Evolutionary conservation across 768 basidiomycete species (phyloP), one percentile per base, ranked within the genome.

Genomic region (Amanita muscaria): DNA sequence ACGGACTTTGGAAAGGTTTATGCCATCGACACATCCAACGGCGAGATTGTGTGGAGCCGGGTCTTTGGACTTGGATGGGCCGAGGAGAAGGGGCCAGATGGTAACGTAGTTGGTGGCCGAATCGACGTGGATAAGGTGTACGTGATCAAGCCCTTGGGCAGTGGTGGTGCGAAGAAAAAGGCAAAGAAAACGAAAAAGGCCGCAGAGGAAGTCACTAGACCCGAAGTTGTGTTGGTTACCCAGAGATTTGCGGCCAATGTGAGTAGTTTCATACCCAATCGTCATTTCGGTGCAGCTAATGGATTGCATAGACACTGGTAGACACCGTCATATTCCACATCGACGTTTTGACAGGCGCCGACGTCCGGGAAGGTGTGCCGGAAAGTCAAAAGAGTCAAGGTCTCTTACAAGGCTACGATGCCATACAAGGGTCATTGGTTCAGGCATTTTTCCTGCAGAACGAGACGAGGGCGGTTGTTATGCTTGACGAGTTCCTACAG

Each of bases 291-390:
- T 24, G 25, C 29, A 3, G 35, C n/a, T 34, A 23, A 16, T 40
- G 54, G 24, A 44, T 35, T 35, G 33, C 31, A 40, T 24, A 87
- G 82, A 59, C 68, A 6, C 65, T 80, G 33, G 70, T 78, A 6
- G 82, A 85, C 49, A 88, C 85, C 0, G 83, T 87, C 1, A 42
- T 85, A 9, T 88, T 85, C 66, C 83, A 87, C 41, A 63, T 91
- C 24, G 73, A 89, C 50, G 81, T 85, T 1, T 53, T 87, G n/a
- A 89, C 83, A 0, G 88, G 88, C n/a, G 69, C 71, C n/a, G 79
- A 85, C 42, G 60, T 62, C 5, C 44, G 36, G 9, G 2, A 27
- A 12, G 35, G 15, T 4, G 34, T 14, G n/a, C 11, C 15, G 29
- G 29, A 46, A 15, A 18, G 10, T 30, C 18, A 14, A 31, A 27